phyloP scores from a whole-genome alignment of 2,329 filamentous ascomycete genomes.

The Ceratocystis cubensis region DNA sequence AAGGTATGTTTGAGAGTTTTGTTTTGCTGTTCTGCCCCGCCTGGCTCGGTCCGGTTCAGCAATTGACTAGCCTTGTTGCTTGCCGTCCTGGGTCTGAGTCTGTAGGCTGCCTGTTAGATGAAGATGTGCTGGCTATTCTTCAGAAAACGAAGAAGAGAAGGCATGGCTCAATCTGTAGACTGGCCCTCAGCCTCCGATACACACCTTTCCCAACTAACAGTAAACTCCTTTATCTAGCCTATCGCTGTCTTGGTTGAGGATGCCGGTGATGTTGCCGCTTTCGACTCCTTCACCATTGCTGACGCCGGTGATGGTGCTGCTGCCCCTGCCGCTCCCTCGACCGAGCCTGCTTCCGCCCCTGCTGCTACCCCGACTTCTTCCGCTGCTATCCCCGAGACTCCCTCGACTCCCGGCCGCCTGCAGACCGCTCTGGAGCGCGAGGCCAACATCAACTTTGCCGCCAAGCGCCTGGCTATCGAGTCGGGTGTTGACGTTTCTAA shows the following conservation, averaged over 20 bases:
- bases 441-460: constrained; percentile 57
- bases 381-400: constrained; percentile 43
- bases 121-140: no score
- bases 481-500: constrained; percentile 63
- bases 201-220: constrained; percentile 8
- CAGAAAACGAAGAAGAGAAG: no score
- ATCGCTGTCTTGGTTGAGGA: constrained; percentile 94
- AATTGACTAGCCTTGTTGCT: not conserved
- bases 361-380: constrained; percentile 31
- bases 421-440: constrained; percentile 75
- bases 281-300: constrained; percentile 74
- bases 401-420: constrained; percentile 62
- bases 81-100: not conserved
- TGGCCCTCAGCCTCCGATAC: no score
- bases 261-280: constrained; percentile 71
- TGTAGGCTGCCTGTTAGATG: not conserved
- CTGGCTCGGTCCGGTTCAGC: not conserved
- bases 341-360: constrained; percentile 42
- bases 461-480: constrained; percentile 72
- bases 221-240: constrained; percentile 45
- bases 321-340: constrained; percentile 48
- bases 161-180: no score
- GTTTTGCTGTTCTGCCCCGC: not conserved
- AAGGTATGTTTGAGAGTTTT: constrained; percentile 53
- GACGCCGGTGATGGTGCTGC: constrained; percentile 77